Percentiles rank a stretch among this genome's conserved stretches.
Evolutionary conservation across 805 yeast genomes (phyloP).

Genomic region (Zygotorulaspora danielsina): DNA sequence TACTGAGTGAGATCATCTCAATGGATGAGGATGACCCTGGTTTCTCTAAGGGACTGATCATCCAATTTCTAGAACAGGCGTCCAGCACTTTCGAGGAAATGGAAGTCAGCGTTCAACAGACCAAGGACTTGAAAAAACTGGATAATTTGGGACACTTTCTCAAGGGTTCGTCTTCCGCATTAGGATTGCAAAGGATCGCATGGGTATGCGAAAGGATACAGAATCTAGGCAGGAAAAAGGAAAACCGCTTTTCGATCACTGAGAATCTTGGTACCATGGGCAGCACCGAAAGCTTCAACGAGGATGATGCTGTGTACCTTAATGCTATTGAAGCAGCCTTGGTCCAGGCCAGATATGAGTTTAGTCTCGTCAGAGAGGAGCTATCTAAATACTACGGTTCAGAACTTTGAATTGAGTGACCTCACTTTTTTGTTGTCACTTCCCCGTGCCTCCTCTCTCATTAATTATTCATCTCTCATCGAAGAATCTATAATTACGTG

Average conservation of each 20-base stretch:
- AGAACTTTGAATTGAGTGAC: conserved; percentile 17
- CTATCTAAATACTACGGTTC: conserved; percentile 46
- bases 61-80: conserved; percentile 88
- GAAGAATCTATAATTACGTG: conserved; percentile 6
- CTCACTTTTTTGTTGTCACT: not conserved
- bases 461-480: not conserved
- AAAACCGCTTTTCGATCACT: conserved; percentile 22
- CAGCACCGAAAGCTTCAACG: conserved; percentile 29
- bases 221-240: conserved; percentile 60
- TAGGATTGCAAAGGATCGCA: conserved; percentile 79
- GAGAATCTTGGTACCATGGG: conserved; percentile 11
- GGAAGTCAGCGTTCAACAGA: conserved; percentile 41
- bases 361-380: conserved; percentile 43
- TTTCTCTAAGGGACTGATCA: conserved; percentile 71
- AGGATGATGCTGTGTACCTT: conserved; percentile 40
- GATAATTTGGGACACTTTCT: conserved; percentile 85
- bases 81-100: conserved; percentile 71
- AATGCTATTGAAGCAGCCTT: conserved; percentile 43
- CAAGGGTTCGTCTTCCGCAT: conserved; percentile 92
- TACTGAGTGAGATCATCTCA: conserved; percentile 78
- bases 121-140: conserved; percentile 50
- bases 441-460: conserved; percentile 1
- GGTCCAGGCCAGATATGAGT: conserved; percentile 46
- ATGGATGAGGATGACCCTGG: conserved; percentile 98
- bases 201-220: conserved; percentile 91